phyloP scores from a whole-genome alignment of 371 early-diverging fungal genomes.

The Actinomucor elegans region DNA sequence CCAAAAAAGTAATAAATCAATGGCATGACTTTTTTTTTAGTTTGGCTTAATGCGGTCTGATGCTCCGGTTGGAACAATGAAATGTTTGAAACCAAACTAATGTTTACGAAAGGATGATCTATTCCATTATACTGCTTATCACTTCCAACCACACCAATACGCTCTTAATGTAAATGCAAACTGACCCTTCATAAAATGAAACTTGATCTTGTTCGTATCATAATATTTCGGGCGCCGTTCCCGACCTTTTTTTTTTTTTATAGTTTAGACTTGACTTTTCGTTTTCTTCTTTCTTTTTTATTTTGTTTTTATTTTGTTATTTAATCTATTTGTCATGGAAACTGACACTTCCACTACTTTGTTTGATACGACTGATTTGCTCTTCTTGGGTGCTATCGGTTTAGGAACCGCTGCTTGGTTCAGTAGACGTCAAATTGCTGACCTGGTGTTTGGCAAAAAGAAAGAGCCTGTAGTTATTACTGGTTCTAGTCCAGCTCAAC shows the following conservation, averaged over 20 bases:
- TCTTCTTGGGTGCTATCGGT: conserved; percentile 52
- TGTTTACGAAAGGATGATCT: too few species aligned
- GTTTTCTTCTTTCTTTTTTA: background rate
- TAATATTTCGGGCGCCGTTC: background rate
- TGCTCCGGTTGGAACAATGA: too few species aligned
- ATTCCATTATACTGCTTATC: too few species aligned
- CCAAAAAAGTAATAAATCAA: too few species aligned
- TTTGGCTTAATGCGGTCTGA: too few species aligned
- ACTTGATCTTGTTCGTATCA: background rate
- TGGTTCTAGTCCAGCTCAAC: conserved; percentile 6
- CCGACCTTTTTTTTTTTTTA: background rate
- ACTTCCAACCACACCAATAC: too few species aligned
- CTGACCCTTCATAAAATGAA: too few species aligned
- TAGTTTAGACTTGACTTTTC: background rate
- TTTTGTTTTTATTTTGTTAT: background rate
- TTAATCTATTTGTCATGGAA: background rate
- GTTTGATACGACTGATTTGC: conserved; percentile 48
- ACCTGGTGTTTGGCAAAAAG: conserved; percentile 20
- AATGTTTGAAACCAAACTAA: too few species aligned
- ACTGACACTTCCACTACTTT: conserved; percentile 3
- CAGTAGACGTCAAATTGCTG: conserved; percentile 32
- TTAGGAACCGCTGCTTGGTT: conserved; percentile 54
- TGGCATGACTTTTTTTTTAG: too few species aligned
- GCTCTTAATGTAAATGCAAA: too few species aligned
- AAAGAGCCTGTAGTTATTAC: conserved; percentile 13